Evolutionary conservation across 225 moss, liverwort and hornwort genomes (phyloP), one percentile per base, ranked within the genome.

Genomic region (Pseudisothecium myosuroides): DNA sequence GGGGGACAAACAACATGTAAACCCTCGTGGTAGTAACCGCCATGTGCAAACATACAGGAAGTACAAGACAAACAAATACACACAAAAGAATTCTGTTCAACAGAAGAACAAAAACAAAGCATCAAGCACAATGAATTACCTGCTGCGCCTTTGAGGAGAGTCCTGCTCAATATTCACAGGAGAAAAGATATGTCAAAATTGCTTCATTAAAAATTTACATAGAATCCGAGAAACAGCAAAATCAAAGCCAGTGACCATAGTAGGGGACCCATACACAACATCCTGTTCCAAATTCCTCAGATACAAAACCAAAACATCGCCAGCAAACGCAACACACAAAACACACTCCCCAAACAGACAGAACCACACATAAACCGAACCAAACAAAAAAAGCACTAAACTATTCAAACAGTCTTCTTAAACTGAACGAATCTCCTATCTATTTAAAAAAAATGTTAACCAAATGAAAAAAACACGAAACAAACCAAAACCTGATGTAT

Each of bases 111-210:
- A 52, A 72, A 85, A 72, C 20, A 67, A 68, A 71, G 13, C 11
- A 83, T 19, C 29, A 82, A 82, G 49, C 52, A 87, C 68, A 55
- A 55, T 41, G 34, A 17, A 37, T 68, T 68, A 94, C 94, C 94
- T 94, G 92, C 94, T 94, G 88, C 93, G 93, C 83, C 94, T 88
- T 75, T 85, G 92, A 36, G 92, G 93, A 88, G 93, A 90, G 71
- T 93, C 94, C 93, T 94, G 93, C 83, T 80, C 75, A 68, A 89
- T 7, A 65, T 88, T 74, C 89, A 92, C 87, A 91, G 28, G 41
- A 87, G 27, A 81, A 85, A 84, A 84, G 5, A 41, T 7, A 34
- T 58, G 84, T 90, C 76, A 90, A 54, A 36, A 84, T 63, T 24
- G 36, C 22, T 50, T 56, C 59, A 82, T 32, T 54, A 14, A 34